Evolutionary conservation across 305 asterid genomes (phyloP), one percentile per base, ranked within the genome.

Genomic region (Plantago coronopus): DNA sequence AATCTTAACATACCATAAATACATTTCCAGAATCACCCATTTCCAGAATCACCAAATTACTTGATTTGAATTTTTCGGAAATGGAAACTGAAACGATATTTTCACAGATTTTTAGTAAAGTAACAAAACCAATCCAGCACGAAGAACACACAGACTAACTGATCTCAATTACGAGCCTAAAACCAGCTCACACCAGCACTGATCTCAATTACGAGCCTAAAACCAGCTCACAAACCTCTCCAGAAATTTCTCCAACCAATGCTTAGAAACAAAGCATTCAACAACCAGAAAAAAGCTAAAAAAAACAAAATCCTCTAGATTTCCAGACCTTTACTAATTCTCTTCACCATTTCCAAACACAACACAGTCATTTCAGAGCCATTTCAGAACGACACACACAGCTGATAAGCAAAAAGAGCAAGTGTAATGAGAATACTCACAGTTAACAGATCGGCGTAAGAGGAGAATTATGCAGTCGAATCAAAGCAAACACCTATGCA

Each of bases 221-320:
- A 27, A 2, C 5, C 2, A 2, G 31, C 40, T 23, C 14, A 17
- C 17, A 50, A 51, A 13, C 4, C 4, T n/a, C 10, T 49, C 11
- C 40, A 53, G 31, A 18, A 53, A 53, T 53, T 12, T 31, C 40
- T 13, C 5, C 1, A 53, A 3, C 15, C 25, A n/a, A 37, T 23
- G 38, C 13, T 53, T 2, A 14, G 21, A 53, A 25, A 25, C 14
- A 53, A 12, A 67, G 57, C 37, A 40, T 13, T 62, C 60, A 61
- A 56, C 25, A n/a, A 29, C 43, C 45, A 21, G 63, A 69, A 34
- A 6, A 34, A 45, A 27, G 42, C 48, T 46, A 43, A 48, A 7
- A 29, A 7, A 31, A 61, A 53, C 20, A 49, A 18, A 51, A 31
- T 2, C 29, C 38, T 34, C 31, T 27, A 27, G 31, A n/a, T n/a